A percentile compares a stretch with the other conserved stretches of the same genome.
phyloP scores from a whole-genome alignment of 805 yeast genomes.

The Starmerella riodocensis region DNA sequence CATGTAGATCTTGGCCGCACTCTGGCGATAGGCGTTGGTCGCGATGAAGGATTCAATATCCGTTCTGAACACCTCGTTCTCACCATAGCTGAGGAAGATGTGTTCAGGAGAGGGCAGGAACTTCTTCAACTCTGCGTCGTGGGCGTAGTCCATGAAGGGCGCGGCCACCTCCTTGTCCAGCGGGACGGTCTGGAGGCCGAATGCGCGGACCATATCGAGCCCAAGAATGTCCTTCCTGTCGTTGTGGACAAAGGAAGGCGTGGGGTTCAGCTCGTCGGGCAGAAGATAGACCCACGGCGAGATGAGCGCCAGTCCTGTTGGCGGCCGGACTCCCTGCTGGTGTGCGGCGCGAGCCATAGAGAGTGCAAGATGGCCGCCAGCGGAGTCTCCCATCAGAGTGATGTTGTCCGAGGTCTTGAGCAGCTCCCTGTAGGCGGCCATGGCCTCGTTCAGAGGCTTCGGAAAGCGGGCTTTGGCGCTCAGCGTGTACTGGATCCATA shows the following conservation, averaged over 20 bases:
- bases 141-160: not conserved
- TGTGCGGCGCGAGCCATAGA: slow-evolving; percentile 7
- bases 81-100: slow-evolving; percentile 11
- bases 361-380: slow-evolving; percentile 25
- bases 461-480: slow-evolving; percentile 20
- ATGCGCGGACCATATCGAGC: not conserved
- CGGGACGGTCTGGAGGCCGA: not conserved
- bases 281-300: slow-evolving; percentile 4
- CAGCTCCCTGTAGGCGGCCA: slow-evolving; percentile 17
- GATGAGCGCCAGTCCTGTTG: not conserved
- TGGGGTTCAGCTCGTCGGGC: not conserved
- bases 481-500: slow-evolving; percentile 24
- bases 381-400: slow-evolving; percentile 25
- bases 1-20: not conserved
- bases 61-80: slow-evolving; percentile 13
- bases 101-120: slow-evolving; percentile 4
- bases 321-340: slow-evolving; percentile 3
- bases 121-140: slow-evolving; percentile 2
- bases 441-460: slow-evolving; percentile 21
- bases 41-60: slow-evolving; percentile 1
- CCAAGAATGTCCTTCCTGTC: not conserved
- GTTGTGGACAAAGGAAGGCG: not conserved
- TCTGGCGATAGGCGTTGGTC: not conserved
- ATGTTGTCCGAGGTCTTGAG: slow-evolving; percentile 15
- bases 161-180: not conserved